Base-by-base conservation (phyloP, 345 rosid species). In the Cardamine occulta region DNA sequence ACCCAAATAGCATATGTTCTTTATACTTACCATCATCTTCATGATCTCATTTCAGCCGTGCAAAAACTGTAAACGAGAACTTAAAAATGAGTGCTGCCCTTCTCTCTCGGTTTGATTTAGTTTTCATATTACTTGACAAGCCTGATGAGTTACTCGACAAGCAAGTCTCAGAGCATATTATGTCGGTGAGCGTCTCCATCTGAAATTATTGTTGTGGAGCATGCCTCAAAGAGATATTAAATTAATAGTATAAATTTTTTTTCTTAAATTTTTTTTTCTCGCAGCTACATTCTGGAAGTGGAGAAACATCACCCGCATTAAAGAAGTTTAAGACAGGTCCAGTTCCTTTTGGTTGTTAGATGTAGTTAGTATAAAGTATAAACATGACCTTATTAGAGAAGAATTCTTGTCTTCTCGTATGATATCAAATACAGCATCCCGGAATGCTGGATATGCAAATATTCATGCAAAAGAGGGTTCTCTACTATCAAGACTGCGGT, bases 41-140 rank as follows among this genome's bases (percentile, higher is more conserved):
- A 68, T 77, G 79, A 76, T 83, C 73, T 68, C 74, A 76, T 84
- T 88, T 88, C 96, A 95, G 97, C 89, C 99, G 97, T 47, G 96
- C 97, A 35, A 94, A 88, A 89, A 95, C 99, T 34, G 97, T 95
- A 78, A 95, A 95, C 21, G 99, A 95, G 80, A 95, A 95, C 80
- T 83, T 95, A 83, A 92, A 90, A 79, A 92, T 92, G 97, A 95
- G 88, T 79, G 92, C 93, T 76, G 93, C 99, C 74, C 93, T 94
- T 54, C 93, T 94, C 78, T 90, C 97, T 8, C 88, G 99, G 77
- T 95, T 95, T 77, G 99, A 95, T 88, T 81, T 95, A 84, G 93
- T 92, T 70, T 94, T 90, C 92, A 95, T 92, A 77, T 81, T 95
- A 78, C 97, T 92, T 73, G 99, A 95, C 81, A 91, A 92, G 75